A percentile compares a stretch with the other conserved stretches of the same genome.
Conservation (phyloP, 345 rosid species). For the Lepidium africanum region DNA sequence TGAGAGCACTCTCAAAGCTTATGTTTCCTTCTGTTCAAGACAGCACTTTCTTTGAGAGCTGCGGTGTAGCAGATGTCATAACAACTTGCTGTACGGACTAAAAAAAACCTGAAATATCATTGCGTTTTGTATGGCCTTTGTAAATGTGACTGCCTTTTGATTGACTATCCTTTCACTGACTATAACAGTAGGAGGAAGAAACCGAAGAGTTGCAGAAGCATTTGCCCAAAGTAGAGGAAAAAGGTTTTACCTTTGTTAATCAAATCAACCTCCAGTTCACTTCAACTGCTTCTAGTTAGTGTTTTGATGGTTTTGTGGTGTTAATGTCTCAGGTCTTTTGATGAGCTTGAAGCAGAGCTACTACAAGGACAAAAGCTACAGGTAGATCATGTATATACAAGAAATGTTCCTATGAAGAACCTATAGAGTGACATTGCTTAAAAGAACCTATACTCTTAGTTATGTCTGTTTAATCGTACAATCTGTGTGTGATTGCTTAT, state of each 20-base stretch:
- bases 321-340: constrained; percentile 60
- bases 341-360: constrained; percentile 95
- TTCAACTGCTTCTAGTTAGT: neutral
- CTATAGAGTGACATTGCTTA: neutral
- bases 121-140: neutral
- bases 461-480: neutral
- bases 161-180: neutral
- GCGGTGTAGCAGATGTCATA: constrained; percentile 91
- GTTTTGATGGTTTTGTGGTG: constrained; percentile 1
- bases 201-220: constrained; percentile 87
- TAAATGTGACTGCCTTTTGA: neutral
- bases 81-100: constrained; percentile 79
- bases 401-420: neutral
- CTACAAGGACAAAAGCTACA: constrained; percentile 91
- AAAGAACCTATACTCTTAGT: neutral
- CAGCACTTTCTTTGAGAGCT: constrained; percentile 90
- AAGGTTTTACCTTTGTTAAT: constrained; percentile 40
- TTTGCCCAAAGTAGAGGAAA: constrained; percentile 73
- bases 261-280: neutral
- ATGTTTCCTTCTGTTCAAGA: constrained; percentile 79
- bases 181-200: constrained; percentile 78
- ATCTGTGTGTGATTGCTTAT: neutral
- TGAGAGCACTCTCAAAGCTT: constrained; percentile 80
- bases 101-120: neutral
- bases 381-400: constrained; percentile 34